Evolutionary conservation across 768 basidiomycete genomes (phyloP).

Genomic region (Boletus vermiculosoides): DNA sequence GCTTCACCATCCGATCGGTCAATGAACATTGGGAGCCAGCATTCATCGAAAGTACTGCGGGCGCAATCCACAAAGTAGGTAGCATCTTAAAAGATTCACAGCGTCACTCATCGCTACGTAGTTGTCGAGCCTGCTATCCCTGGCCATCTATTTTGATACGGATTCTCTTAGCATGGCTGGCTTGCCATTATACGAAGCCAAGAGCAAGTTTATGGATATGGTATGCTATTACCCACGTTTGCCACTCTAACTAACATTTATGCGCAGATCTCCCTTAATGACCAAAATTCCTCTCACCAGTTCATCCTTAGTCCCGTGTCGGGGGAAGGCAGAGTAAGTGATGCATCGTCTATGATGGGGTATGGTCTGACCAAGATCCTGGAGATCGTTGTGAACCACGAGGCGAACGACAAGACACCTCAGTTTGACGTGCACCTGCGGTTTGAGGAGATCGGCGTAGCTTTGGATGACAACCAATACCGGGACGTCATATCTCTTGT

Average conservation of each 20-base stretch:
- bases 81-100: neutral
- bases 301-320: slow-evolving; percentile 95
- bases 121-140: slow-evolving; percentile 82
- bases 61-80: slow-evolving; percentile 84
- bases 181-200: slow-evolving; percentile 58
- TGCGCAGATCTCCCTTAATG: slow-evolving; percentile 51
- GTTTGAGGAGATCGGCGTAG: slow-evolving; percentile 91
- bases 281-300: slow-evolving; percentile 59
- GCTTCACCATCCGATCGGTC: slow-evolving; percentile 87
- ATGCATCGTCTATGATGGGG: neutral
- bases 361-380: slow-evolving; percentile 2
- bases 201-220: slow-evolving; percentile 72
- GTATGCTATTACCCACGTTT: slow-evolving; percentile 36
- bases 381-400: slow-evolving; percentile 81
- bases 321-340: slow-evolving; percentile 82
- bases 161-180: slow-evolving; percentile 80
- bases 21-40: slow-evolving; percentile 85
- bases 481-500: slow-evolving; percentile 88
- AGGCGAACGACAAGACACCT: slow-evolving; percentile 68
- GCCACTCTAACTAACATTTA: neutral
- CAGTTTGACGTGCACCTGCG: slow-evolving; percentile 83
- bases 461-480: slow-evolving; percentile 92
- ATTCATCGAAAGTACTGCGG: slow-evolving; percentile 87
- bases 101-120: slow-evolving; percentile 30
- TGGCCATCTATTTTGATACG: slow-evolving; percentile 94